These are phyloP conservation scores for Syzygium aromaticum DNA, from an alignment of 345 rosid species.

Conservation along the genomic window DNA sequence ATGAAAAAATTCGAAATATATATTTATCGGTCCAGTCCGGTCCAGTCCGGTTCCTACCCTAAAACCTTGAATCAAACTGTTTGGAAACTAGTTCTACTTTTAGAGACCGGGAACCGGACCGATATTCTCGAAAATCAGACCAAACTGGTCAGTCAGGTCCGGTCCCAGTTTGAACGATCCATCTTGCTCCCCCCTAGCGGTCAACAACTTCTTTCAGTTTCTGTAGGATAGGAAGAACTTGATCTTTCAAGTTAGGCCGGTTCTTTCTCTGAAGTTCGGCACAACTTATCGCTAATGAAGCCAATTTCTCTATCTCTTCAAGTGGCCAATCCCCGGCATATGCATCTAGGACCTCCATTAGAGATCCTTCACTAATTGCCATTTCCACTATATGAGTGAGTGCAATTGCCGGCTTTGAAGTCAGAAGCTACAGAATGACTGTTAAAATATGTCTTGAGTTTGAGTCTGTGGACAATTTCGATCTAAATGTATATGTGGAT, in stretches of 20 bases:
- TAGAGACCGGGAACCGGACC: no score
- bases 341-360: slow-evolving; percentile 48
- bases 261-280: slow-evolving; percentile 65
- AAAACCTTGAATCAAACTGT: no score
- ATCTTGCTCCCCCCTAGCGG: background rate
- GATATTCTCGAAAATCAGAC: no score
- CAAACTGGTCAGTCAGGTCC: no score
- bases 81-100: no score
- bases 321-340: slow-evolving; percentile 74
- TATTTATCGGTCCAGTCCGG: no score
- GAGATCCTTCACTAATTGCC: slow-evolving; percentile 30
- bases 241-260: slow-evolving; percentile 44
- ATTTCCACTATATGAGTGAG: slow-evolving; percentile 52
- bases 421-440: slow-evolving; percentile 69
- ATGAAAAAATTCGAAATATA: no score
- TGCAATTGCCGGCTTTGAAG: slow-evolving; percentile 73
- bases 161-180: no score
- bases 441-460: no score
- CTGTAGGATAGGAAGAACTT: slow-evolving; percentile 60
- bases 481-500: no score
- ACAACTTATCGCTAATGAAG: slow-evolving; percentile 55
- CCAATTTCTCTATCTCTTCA: slow-evolving; percentile 62
- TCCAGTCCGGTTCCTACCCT: no score
- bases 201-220: slow-evolving; percentile 46
- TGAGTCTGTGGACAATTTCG: no score